Evolutionary conservation across 331 rosid species (phyloP).

Genomic region (Dryas integrifolia): DNA sequence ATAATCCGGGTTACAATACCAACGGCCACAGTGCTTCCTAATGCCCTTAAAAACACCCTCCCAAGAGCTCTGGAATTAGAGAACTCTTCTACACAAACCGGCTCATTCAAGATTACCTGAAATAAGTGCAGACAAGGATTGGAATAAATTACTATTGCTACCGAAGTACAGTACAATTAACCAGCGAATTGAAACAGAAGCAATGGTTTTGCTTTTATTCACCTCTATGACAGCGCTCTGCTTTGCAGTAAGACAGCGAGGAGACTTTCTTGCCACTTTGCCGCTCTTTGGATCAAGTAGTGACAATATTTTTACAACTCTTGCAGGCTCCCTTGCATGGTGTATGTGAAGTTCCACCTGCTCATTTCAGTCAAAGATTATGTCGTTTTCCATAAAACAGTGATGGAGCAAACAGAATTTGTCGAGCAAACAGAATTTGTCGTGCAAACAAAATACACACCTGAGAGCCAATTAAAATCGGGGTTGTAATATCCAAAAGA

Average conservation of each 20-base stretch:
- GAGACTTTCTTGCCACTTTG: slow-evolving; percentile 70
- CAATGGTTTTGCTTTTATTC: slow-evolving; percentile 22
- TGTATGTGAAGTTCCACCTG: slow-evolving; percentile 94
- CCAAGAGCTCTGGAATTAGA: slow-evolving; percentile 76
- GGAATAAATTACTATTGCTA: not conserved
- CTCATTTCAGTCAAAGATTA: slow-evolving; percentile 22
- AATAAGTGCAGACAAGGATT: slow-evolving; percentile 9
- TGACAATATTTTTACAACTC: slow-evolving; percentile 63
- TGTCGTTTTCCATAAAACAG: slow-evolving; percentile 1
- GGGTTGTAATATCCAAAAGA: slow-evolving; percentile 74
- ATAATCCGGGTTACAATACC: slow-evolving; percentile 37
- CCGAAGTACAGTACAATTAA: not conserved
- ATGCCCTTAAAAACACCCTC: slow-evolving; percentile 63
- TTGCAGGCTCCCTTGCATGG: slow-evolving; percentile 81
- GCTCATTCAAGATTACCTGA: slow-evolving; percentile 66
- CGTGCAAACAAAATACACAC: slow-evolving; percentile 35
- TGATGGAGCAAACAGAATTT: not conserved
- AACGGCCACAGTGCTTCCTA: slow-evolving; percentile 44
- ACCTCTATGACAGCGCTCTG: slow-evolving; percentile 94
- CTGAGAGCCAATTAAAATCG: slow-evolving; percentile 83
- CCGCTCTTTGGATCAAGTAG: slow-evolving; percentile 85
- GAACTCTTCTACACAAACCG: slow-evolving; percentile 75
- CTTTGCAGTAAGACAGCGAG: slow-evolving; percentile 79
- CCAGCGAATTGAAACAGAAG: slow-evolving; percentile 14
- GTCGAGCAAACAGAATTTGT: slow-evolving; percentile 1